Evolutionary conservation across 2,329 filamentous ascomycete species (phyloP), one percentile per base, ranked within the genome.

Genomic region (Cryphonectria carpinicola): DNA sequence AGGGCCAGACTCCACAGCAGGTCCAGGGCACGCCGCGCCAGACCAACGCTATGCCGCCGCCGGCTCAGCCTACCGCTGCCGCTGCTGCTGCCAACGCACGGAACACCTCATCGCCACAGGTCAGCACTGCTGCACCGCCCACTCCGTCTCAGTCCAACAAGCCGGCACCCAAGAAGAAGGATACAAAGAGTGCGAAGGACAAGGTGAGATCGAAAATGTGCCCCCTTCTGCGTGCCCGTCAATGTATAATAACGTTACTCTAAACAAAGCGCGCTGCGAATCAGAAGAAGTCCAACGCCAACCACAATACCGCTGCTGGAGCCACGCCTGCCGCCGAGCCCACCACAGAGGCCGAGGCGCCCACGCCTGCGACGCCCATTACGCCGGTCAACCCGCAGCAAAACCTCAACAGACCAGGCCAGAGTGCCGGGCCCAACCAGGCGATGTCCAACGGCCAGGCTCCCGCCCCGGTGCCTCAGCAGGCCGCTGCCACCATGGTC

Each of bases 131-230:
- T 8, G 91, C 91, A 49, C 93, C 93, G 0, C 93, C 93, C 1
- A 96, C 93, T 4, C 93, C 93, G 1, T 90, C 89, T 66, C 92
- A 93, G 78, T 80, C 84, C 1, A 91, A 90, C 77, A 95, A 95
- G 83, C 81, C 91, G 4, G 90, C 88, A 46, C 91, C 92, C 1
- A 94, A 93, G 80, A 95, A 95, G 87, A 93, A 93, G 84, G 89
- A 90, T 43, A 83, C 82, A 6, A 91, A 91, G 80, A 86, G 84
- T 72, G 84, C 87, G 6, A 92, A 91, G 80, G 84, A 82, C 70
- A 93, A 93, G 89, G 91, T 93, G 87, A 82, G 83, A 77, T 39
- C 41, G 56, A 58, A 37, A 46, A 58, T 69, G 68, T 71, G 66
- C 60, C 70, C 67, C 72, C 61, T 66, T 69, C 61, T 70, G 62